Conservation (phyloP, 345 rosid species). For the Murraya koenigii region DNA sequence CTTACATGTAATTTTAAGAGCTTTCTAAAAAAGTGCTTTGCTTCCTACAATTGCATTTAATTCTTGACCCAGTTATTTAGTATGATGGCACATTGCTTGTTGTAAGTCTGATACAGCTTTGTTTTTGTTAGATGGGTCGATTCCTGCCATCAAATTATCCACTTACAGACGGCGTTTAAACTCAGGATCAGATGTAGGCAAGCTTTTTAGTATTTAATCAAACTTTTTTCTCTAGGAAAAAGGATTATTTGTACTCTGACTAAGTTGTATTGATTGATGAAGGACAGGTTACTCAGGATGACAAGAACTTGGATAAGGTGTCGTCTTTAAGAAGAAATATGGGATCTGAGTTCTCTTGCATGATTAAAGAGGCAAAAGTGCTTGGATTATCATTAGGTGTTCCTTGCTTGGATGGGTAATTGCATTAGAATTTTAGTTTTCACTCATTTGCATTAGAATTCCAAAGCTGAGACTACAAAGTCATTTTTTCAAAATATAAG, state of each 20-base stretch:
- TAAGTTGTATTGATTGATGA: slow-evolving; percentile 10
- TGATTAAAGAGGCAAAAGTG: slow-evolving; percentile 79
- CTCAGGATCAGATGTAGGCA: slow-evolving; percentile 51
- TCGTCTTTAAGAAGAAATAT: slow-evolving; percentile 73
- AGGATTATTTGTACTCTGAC: not conserved
- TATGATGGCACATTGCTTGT: not conserved
- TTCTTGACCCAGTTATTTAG: not conserved
- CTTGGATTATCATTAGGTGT: slow-evolving; percentile 80
- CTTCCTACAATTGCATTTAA: not conserved
- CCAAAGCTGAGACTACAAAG: not conserved
- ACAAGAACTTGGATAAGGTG: slow-evolving; percentile 33
- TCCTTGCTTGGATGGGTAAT: slow-evolving; percentile 91
- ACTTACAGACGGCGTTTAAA: slow-evolving; percentile 73
- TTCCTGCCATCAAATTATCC: slow-evolving; percentile 84
- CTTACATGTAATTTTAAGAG: too few species aligned
- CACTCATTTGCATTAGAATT: not conserved
- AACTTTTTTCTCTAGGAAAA: not conserved
- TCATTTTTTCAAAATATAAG: not conserved
- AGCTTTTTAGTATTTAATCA: too few species aligned
- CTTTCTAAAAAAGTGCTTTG: not conserved
- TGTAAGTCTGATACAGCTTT: not conserved
- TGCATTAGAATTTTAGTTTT: not conserved
- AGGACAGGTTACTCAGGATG: slow-evolving; percentile 54
- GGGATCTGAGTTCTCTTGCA: slow-evolving; percentile 90
- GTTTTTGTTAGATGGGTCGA: slow-evolving; percentile 64